Evolutionary conservation across 108 stramenopile genomes (phyloP).

Genomic region (Nitzschia sp.): DNA sequence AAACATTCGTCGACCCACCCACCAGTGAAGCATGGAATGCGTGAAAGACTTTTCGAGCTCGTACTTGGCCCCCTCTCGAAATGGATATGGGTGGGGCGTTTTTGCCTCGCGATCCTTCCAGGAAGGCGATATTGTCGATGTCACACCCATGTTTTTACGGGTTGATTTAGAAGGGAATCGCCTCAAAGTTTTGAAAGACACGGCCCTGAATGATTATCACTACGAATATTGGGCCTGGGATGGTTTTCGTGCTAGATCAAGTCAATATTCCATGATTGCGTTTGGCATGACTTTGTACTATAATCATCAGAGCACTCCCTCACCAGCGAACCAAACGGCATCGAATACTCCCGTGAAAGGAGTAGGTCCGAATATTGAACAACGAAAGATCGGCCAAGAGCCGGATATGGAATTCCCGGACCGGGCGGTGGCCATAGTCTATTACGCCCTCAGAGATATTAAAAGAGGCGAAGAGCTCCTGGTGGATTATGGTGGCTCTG

Average conservation of each 20-base stretch:
- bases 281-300: slow-evolving; percentile 27
- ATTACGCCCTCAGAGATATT: slow-evolving; percentile 26
- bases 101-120: slow-evolving; percentile 19
- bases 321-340: background rate
- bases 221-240: slow-evolving; percentile 28
- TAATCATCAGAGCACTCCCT: slow-evolving; percentile 27
- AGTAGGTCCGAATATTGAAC: slow-evolving; percentile 20
- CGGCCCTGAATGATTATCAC: slow-evolving; percentile 26
- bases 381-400: slow-evolving; percentile 9
- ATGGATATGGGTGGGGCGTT: slow-evolving; percentile 33
- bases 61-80: slow-evolving; percentile 5
- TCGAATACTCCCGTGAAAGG: background rate
- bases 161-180: slow-evolving; percentile 15
- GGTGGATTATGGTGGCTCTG: slow-evolving; percentile 18
- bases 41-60: too few species aligned
- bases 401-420: slow-evolving; percentile 9
- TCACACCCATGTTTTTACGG: slow-evolving; percentile 29
- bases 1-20: too few species aligned
- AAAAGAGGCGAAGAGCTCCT: slow-evolving; percentile 31
- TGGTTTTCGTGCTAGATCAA: background rate
- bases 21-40: too few species aligned
- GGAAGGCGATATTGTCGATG: slow-evolving; percentile 27
- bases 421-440: background rate
- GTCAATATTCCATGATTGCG: slow-evolving; percentile 5
- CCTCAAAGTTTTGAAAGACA: slow-evolving; percentile 12